A percentile compares a stretch with the other conserved stretches of the same genome.
phyloP scores from a whole-genome alignment of 1,284 basidiomycete species.

The Leccinum ambiguum region DNA sequence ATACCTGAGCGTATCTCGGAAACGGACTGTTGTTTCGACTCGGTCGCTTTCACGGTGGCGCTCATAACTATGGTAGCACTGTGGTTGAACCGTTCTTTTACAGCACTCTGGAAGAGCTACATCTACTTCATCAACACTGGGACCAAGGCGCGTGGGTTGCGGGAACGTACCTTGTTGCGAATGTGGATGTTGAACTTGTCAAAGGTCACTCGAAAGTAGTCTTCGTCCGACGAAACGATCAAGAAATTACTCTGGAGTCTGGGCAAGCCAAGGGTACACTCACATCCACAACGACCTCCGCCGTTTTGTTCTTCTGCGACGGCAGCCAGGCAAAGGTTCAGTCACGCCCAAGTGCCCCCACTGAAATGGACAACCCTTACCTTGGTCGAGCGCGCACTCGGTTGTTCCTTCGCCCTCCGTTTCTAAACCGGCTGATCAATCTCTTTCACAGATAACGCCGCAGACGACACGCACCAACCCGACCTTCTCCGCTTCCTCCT shows the following conservation, averaged over 20 bases:
- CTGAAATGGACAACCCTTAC: slow-evolving; percentile 32
- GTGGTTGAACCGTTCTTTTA: slow-evolving; percentile 76
- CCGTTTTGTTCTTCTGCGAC: slow-evolving; percentile 50
- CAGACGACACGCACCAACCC: slow-evolving; percentile 56
- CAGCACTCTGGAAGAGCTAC: slow-evolving; percentile 76
- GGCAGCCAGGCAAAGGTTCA: slow-evolving; percentile 7
- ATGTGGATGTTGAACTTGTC: slow-evolving; percentile 88
- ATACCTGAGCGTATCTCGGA: slow-evolving; percentile 66
- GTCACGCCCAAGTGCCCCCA: not conserved
- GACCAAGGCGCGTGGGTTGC: not conserved
- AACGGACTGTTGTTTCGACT: slow-evolving; percentile 60
- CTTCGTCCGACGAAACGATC: slow-evolving; percentile 51
- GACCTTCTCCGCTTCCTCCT: slow-evolving; percentile 67
- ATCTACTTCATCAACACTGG: slow-evolving; percentile 16
- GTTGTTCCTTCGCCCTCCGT: slow-evolving; percentile 53
- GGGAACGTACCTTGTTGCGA: slow-evolving; percentile 71
- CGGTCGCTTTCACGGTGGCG: slow-evolving; percentile 68
- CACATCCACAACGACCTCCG: slow-evolving; percentile 68
- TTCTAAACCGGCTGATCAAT: slow-evolving; percentile 45
- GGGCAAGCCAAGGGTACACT: slow-evolving; percentile 27
- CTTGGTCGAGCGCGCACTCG: slow-evolving; percentile 49
- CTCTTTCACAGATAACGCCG: not conserved
- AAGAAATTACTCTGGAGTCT: not conserved
- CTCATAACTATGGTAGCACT: slow-evolving; percentile 71
- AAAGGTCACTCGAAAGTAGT: slow-evolving; percentile 85